phyloP scores from a whole-genome alignment of 306 rosid genomes.

The Cucumis cinereus region DNA sequence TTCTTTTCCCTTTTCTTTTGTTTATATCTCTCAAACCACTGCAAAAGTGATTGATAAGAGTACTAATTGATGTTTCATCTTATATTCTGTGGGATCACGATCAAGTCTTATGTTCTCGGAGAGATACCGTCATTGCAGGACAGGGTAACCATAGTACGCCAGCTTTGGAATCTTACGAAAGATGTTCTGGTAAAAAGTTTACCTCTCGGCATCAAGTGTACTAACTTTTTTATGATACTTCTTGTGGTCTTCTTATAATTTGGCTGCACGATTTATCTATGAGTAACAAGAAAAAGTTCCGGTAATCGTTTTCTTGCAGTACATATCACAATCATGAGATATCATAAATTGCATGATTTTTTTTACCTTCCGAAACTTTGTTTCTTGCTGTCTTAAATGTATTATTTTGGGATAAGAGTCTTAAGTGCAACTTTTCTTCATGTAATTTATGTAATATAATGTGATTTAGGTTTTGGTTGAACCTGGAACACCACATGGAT shows the following conservation, averaged over 20 bases:
- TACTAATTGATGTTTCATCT: slow-evolving; percentile 20
- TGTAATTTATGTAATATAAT: slow-evolving; percentile 8
- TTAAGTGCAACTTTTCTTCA: not conserved
- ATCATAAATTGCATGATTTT: not conserved
- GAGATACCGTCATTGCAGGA: slow-evolving; percentile 86
- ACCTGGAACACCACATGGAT: slow-evolving; percentile 92
- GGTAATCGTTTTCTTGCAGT: not conserved
- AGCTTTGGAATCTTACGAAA: slow-evolving; percentile 79
- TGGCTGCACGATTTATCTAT: not conserved
- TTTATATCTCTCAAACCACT: not conserved
- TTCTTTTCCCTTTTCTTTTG: not conserved
- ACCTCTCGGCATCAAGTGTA: slow-evolving; percentile 1
- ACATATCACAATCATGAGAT: not conserved
- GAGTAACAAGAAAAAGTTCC: not conserved
- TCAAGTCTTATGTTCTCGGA: slow-evolving; percentile 91
- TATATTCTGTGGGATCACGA: slow-evolving; percentile 24
- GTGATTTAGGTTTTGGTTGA: slow-evolving; percentile 67
- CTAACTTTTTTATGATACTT: not conserved
- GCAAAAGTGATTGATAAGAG: not conserved
- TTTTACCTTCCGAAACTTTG: not conserved
- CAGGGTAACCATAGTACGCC: slow-evolving; percentile 76
- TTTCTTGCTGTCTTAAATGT: too few species aligned
- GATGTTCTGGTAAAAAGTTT: slow-evolving; percentile 69
- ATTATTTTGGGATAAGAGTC: too few species aligned
- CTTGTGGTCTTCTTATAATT: not conserved